phyloP scores from a whole-genome alignment of 2,329 filamentous ascomycete genomes.

The Metarhizium guizhouense region DNA sequence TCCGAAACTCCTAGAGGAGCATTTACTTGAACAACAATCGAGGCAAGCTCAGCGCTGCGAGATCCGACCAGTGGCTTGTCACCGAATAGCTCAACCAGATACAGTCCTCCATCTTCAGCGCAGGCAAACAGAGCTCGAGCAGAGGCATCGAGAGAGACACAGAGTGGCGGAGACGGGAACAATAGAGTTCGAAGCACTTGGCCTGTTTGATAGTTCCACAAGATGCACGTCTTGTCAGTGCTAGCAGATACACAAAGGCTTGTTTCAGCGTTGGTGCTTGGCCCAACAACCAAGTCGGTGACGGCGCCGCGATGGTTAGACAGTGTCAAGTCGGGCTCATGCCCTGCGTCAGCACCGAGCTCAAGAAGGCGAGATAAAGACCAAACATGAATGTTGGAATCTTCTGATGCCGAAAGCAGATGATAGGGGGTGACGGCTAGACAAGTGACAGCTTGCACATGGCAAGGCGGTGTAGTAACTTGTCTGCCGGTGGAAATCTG shows the following conservation, averaged over 20 bases:
- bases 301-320: slow-evolving; percentile 69
- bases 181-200: slow-evolving; percentile 72
- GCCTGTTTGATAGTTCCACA: slow-evolving; percentile 87
- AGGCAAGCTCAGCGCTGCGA: slow-evolving; percentile 41
- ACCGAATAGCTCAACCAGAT: slow-evolving; percentile 64
- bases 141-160: slow-evolving; percentile 69
- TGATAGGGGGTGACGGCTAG: slow-evolving; percentile 64
- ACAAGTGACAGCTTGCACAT: slow-evolving; percentile 72
- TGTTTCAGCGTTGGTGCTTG: slow-evolving; percentile 57
- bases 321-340: slow-evolving; percentile 68
- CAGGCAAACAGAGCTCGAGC: slow-evolving; percentile 75
- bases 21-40: slow-evolving; percentile 47
- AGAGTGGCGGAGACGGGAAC: slow-evolving; percentile 64
- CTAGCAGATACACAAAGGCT: slow-evolving; percentile 80
- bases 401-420: slow-evolving; percentile 69
- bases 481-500: slow-evolving; percentile 68
- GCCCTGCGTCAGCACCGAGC: slow-evolving; percentile 42
- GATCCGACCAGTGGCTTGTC: slow-evolving; percentile 46
- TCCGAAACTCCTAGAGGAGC: slow-evolving; percentile 48
- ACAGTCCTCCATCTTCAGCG: slow-evolving; percentile 72
- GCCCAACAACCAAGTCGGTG: slow-evolving; percentile 53
- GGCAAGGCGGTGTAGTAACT: slow-evolving; percentile 65
- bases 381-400: slow-evolving; percentile 92
- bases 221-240: slow-evolving; percentile 77
- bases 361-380: slow-evolving; percentile 66